Conservation (phyloP, 2,329 filamentous ascomycete species). For the Penicillium digitatum region DNA sequence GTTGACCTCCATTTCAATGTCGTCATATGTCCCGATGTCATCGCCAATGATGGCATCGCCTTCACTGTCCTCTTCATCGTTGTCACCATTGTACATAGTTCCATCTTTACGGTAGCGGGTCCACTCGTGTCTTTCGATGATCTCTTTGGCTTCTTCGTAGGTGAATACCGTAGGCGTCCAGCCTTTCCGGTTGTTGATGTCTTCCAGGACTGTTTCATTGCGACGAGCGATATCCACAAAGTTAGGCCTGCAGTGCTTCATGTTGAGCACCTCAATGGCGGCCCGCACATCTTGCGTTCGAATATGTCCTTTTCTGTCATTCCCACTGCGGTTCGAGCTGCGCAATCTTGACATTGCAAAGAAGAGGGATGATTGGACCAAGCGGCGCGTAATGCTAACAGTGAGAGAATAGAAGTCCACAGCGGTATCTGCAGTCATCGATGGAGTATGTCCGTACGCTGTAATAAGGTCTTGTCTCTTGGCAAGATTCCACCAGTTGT, state of each 20-base stretch:
- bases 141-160: slow-evolving; percentile 35
- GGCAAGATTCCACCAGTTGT: slow-evolving; percentile 62
- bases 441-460: slow-evolving; percentile 51
- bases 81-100: neutral
- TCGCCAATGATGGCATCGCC: slow-evolving; percentile 13
- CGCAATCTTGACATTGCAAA: slow-evolving; percentile 67
- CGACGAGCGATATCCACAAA: slow-evolving; percentile 55
- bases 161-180: slow-evolving; percentile 18
- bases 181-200: slow-evolving; percentile 33
- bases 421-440: slow-evolving; percentile 71
- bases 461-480: slow-evolving; percentile 39
- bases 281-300: slow-evolving; percentile 51
- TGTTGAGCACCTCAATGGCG: slow-evolving; percentile 52
- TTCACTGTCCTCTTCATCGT: slow-evolving; percentile 40
- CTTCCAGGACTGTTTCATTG: slow-evolving; percentile 50
- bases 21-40: slow-evolving; percentile 2
- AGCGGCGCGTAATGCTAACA: slow-evolving; percentile 63
- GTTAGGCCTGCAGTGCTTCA: slow-evolving; percentile 45
- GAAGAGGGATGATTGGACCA: slow-evolving; percentile 67
- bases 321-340: slow-evolving; percentile 39
- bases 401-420: slow-evolving; percentile 68
- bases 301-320: slow-evolving; percentile 35
- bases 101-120: slow-evolving; percentile 3
- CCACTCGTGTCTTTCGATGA: slow-evolving; percentile 14
- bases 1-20: slow-evolving; percentile 1